Base-by-base conservation (phyloP, 1,139 yeast species). In the Pichia sp. region DNA sequence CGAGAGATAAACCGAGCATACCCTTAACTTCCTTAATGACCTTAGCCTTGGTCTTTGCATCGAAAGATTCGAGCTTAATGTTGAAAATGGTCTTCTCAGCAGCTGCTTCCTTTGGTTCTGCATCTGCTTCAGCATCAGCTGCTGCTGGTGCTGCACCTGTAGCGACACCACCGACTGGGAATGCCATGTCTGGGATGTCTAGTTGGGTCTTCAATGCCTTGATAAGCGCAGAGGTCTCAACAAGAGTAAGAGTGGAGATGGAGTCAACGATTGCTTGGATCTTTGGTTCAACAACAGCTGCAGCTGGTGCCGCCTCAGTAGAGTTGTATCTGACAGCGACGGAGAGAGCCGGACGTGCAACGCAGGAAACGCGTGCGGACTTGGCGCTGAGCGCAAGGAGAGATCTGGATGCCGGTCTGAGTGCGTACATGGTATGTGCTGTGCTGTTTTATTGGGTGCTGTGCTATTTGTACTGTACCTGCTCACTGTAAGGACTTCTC, bases 1-100 rank as follows among this genome's bases (percentile, higher is more conserved):
- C 98, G 51, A 91, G 73, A 14, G 96, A 86, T 56, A 91, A 72
- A 9, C 96, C 96, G 56, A 91, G 72, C 60, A 91, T 69, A 45
- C 83, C 74, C 72, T 91, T 91, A 52, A 91, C 94, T 67, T 91
- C 98, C 71, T 91, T 91, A 62, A 91, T 93, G 59, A 91, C 77
- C 81, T 91, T 91, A 47, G 99, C 96, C 72, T 91, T 91, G 41
- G 95, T 67, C 67, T 88, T 87, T 45, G 97, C 77, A 55, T 91
- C 99, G 53, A 91, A 88, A 29, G 93, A 74, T 62, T 91, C 97
- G 54, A 91, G 77, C 66, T 88, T 93, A 59, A 91, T 68, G 53
- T 85, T 71, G 69, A 91, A 93, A 51, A 93, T 85, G 49, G 96
- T 85, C 74, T 91, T 84, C 66, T 88, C 98, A 39, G 70, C 82